These are phyloP conservation scores for Nakazawaea siamensis DNA, from an alignment of 805 yeast species.

Conservation along the genomic window DNA sequence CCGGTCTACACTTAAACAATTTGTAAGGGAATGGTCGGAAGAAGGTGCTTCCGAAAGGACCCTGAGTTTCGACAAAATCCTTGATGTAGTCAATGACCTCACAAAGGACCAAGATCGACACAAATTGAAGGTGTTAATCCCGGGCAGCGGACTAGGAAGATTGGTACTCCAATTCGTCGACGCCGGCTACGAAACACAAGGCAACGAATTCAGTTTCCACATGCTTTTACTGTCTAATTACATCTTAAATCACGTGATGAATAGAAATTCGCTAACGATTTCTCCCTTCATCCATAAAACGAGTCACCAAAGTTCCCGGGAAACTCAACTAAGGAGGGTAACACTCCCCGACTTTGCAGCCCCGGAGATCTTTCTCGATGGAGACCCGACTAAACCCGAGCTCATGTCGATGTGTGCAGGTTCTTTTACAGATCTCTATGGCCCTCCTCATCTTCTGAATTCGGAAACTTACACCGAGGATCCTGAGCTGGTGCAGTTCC, in stretches of 20 bases:
- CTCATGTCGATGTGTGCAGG: slow-evolving; percentile 70
- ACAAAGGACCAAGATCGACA: slow-evolving; percentile 18
- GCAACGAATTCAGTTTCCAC: slow-evolving; percentile 59
- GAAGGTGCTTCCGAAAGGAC: slow-evolving; percentile 42
- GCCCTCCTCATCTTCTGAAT: slow-evolving; percentile 31
- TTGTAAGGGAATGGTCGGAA: slow-evolving; percentile 54
- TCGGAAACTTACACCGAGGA: slow-evolving; percentile 30
- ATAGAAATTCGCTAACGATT: slow-evolving; percentile 30
- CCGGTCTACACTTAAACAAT: slow-evolving; percentile 43
- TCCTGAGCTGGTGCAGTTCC: slow-evolving; percentile 30
- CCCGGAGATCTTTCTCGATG: slow-evolving; percentile 25
- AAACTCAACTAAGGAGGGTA: slow-evolving; percentile 41
- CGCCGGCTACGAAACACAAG: slow-evolving; percentile 54
- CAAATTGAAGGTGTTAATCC: slow-evolving; percentile 39
- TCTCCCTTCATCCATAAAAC: slow-evolving; percentile 49
- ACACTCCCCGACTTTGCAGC: slow-evolving; percentile 47
- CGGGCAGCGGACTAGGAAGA: slow-evolving; percentile 62
- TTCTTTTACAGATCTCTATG: slow-evolving; percentile 60
- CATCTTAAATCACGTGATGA: slow-evolving; percentile 38
- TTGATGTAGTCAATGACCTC: slow-evolving; percentile 23
- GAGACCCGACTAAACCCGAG: slow-evolving; percentile 21
- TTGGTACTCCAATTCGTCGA: slow-evolving; percentile 46
- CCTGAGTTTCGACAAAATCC: slow-evolving; percentile 28
- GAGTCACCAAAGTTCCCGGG: slow-evolving; percentile 35
- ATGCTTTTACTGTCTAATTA: slow-evolving; percentile 52